phyloP scores from a whole-genome alignment of 192 early-diverging fungal species.

The Allomyces javanicus region DNA sequence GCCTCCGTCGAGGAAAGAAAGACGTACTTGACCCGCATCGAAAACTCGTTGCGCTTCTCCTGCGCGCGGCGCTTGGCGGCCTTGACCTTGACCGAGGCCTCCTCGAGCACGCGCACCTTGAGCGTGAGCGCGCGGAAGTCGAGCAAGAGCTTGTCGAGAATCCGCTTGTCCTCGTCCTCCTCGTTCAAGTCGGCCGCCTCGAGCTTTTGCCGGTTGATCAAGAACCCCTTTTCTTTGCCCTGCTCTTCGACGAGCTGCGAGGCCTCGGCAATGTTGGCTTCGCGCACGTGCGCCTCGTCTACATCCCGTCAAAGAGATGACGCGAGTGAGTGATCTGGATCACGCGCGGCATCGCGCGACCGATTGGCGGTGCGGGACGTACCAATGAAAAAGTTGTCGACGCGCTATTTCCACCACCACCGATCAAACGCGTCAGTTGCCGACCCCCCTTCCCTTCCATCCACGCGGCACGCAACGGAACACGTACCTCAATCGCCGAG shows the following conservation, averaged over 20 bases:
- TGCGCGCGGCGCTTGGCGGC: slow-evolving; percentile 8
- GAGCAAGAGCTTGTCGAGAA: slow-evolving; percentile 9
- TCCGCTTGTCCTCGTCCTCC: slow-evolving; percentile 9
- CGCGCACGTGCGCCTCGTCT: slow-evolving; percentile 12
- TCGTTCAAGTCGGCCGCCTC: slow-evolving; percentile 11
- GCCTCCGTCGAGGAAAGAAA: too few species aligned
- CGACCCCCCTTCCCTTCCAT: too few species aligned
- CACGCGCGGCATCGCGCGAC: slow-evolving; percentile 8
- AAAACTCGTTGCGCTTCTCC: slow-evolving; percentile 6
- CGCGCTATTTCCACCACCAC: background rate
- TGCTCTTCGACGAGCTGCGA: slow-evolving; percentile 8
- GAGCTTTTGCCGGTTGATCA: slow-evolving; percentile 5
- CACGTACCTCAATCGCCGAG: slow-evolving; percentile 9
- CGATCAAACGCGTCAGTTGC: too few species aligned
- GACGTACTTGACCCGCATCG: slow-evolving; percentile 3
- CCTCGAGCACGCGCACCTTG: slow-evolving; percentile 3
- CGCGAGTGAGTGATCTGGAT: slow-evolving; percentile 11
- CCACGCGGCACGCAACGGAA: too few species aligned
- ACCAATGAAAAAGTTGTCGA: slow-evolving; percentile 14
- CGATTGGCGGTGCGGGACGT: background rate
- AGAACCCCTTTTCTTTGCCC: slow-evolving; percentile 4
- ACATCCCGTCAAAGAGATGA: too few species aligned
- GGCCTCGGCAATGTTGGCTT: slow-evolving; percentile 13
- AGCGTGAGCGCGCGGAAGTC: slow-evolving; percentile 10
- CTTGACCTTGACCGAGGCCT: slow-evolving; percentile 6